phyloP scores from a whole-genome alignment of 768 basidiomycete genomes.

The Suillus clintonianus region DNA sequence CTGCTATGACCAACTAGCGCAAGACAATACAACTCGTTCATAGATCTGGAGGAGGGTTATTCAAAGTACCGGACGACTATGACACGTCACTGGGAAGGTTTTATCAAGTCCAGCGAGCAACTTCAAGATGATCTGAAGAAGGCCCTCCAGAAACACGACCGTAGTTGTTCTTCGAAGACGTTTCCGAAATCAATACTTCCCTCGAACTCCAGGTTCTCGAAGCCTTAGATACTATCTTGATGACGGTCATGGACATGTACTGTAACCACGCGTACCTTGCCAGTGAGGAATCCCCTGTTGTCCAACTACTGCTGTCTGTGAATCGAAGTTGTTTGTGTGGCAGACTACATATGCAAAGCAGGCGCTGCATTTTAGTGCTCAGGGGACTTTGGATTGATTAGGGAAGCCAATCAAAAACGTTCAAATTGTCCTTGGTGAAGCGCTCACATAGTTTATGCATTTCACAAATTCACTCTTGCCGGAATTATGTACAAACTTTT shows the following conservation, averaged over 20 bases:
- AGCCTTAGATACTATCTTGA: background rate
- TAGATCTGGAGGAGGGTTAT: slow-evolving; percentile 59
- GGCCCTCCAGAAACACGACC: slow-evolving; percentile 50
- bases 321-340: background rate
- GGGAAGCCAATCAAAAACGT: no score
- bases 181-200: slow-evolving; percentile 50
- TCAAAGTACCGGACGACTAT: slow-evolving; percentile 43
- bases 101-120: slow-evolving; percentile 41
- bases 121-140: slow-evolving; percentile 36
- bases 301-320: background rate
- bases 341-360: no score
- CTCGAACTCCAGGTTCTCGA: slow-evolving; percentile 10
- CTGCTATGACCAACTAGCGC: slow-evolving; percentile 37
- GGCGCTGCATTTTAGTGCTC: no score
- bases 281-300: background rate
- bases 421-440: no score
- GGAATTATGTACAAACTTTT: background rate
- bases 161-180: slow-evolving; percentile 48
- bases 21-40: slow-evolving; percentile 51
- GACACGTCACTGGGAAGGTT: slow-evolving; percentile 41
- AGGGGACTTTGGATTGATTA: no score
- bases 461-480: no score
- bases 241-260: background rate
- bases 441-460: no score
- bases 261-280: background rate